These are phyloP conservation scores for Jimgerdemannia lactiflua DNA, from an alignment of 192 early-diverging fungal species.

Conservation along the genomic window DNA sequence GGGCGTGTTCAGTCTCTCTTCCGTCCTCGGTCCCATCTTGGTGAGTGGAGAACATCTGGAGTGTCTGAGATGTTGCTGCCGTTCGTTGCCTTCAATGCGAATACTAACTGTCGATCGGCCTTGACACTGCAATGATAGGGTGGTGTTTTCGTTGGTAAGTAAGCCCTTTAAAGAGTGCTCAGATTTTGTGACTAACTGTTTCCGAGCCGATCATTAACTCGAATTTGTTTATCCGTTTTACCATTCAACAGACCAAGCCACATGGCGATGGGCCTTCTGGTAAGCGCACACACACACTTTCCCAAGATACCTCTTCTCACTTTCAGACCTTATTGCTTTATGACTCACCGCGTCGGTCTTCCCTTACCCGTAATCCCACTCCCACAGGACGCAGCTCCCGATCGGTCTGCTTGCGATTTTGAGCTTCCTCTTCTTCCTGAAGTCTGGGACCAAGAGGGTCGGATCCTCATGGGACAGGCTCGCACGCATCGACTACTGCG, in stretches of 20 bases:
- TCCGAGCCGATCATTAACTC: background rate
- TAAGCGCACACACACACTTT: background rate
- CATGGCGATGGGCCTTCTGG: slow-evolving; percentile 57
- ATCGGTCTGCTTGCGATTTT: background rate
- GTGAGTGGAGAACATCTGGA: slow-evolving; percentile 17
- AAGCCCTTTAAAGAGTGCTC: background rate
- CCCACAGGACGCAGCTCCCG: background rate
- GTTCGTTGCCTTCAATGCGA: background rate
- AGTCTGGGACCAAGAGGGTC: background rate
- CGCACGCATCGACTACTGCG: background rate
- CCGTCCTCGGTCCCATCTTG: slow-evolving; percentile 80
- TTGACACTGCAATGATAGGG: background rate
- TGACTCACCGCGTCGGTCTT: no score
- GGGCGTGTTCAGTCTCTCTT: slow-evolving; percentile 74
- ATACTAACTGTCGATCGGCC: background rate
- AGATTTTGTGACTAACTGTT: background rate
- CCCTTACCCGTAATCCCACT: no score
- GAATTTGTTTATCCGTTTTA: background rate
- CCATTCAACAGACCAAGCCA: slow-evolving; percentile 41
- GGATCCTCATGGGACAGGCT: background rate
- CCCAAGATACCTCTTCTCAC: background rate
- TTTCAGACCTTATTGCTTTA: background rate
- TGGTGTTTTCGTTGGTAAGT: slow-evolving; percentile 56
- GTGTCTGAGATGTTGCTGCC: background rate
- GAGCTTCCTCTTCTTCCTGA: background rate